phyloP scores from a whole-genome alignment of 169 alveolate species.

The Plasmodium relictum region DNA sequence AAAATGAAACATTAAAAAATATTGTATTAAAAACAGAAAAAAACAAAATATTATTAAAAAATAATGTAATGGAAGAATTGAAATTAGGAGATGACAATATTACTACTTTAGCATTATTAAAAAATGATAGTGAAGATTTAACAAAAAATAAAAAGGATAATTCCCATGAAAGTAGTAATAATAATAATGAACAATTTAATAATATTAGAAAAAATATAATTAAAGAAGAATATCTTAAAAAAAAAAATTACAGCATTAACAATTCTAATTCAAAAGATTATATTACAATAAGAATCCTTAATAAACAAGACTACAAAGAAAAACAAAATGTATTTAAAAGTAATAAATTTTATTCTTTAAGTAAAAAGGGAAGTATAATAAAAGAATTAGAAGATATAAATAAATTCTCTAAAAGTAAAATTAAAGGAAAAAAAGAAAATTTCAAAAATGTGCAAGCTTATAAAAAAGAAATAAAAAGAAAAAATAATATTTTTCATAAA shows the following conservation, averaged over 20 bases:
- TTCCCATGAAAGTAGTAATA: neutral
- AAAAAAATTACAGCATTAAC: slow-evolving; percentile 7
- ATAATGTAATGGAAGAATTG: neutral
- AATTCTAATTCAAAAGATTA: slow-evolving; percentile 23
- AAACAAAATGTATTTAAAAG: slow-evolving; percentile 11
- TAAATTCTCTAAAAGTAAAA: neutral
- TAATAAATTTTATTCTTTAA: neutral
- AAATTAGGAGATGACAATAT: neutral
- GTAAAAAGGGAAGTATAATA: neutral
- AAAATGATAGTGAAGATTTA: neutral
- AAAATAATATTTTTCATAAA: slow-evolving; percentile 1
- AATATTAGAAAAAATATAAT: neutral
- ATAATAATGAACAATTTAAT: neutral
- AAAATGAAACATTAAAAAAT: neutral
- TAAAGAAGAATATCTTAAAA: neutral
- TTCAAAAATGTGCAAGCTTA: neutral
- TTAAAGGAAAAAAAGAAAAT: neutral
- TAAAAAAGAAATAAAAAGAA: neutral
- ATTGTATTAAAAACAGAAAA: neutral
- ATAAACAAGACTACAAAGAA: neutral
- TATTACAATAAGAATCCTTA: slow-evolving; percentile 30
- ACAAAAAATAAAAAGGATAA: neutral
- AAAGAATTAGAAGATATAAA: neutral
- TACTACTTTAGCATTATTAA: neutral
- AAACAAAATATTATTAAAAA: neutral